These are phyloP conservation scores for Heterobasidion annosum DNA, from an alignment of 1,284 basidiomycete species.

Conservation along the genomic window DNA sequence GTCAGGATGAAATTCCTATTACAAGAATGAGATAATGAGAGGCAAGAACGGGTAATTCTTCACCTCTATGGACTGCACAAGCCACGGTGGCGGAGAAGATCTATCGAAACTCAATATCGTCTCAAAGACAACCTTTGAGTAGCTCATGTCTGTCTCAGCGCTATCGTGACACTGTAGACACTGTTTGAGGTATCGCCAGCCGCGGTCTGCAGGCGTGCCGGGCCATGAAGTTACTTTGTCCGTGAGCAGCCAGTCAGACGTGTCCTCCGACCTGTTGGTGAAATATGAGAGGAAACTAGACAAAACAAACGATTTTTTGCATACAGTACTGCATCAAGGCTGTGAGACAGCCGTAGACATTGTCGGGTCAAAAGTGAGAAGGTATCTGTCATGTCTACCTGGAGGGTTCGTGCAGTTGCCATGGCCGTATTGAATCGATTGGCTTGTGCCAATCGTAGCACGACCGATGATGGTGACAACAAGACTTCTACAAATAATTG, in stretches of 20 bases:
- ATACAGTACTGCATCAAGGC: constrained; percentile 46
- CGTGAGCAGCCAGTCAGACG: constrained; percentile 73
- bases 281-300: constrained; percentile 3
- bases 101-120: constrained; percentile 63
- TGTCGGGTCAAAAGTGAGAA: constrained; percentile 75
- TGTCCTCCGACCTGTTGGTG: constrained; percentile 46
- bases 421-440: constrained; percentile 80
- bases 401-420: constrained; percentile 64
- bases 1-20: constrained; percentile 65
- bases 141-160: constrained; percentile 63
- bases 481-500: constrained; percentile 39
- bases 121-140: constrained; percentile 72
- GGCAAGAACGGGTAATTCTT: constrained; percentile 2
- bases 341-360: constrained; percentile 67
- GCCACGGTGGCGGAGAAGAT: constrained; percentile 73
- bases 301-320: not conserved
- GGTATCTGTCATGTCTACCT: constrained; percentile 81
- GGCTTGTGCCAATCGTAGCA: constrained; percentile 74
- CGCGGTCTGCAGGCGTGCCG: constrained; percentile 73
- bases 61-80: constrained; percentile 67
- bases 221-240: constrained; percentile 80
- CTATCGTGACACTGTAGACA: constrained; percentile 74
- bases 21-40: constrained; percentile 8
- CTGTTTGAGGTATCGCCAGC: constrained; percentile 82
- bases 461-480: constrained; percentile 63